Base-by-base conservation (phyloP, 2,329 filamentous ascomycete genomes). In the Diaporthe ampelina region DNA sequence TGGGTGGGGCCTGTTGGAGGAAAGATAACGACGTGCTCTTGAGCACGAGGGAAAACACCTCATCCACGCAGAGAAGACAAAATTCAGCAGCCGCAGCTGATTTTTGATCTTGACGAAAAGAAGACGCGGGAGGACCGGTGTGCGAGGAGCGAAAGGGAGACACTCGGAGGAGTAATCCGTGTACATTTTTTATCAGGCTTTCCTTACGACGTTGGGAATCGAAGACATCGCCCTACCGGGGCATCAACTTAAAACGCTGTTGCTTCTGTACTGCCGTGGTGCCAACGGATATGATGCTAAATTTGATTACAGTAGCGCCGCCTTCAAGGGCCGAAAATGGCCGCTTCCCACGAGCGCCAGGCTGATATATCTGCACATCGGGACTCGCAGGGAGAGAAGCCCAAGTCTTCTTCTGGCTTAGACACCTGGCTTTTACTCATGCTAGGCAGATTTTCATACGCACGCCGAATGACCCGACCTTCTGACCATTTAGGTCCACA, bases 171-270 rank as follows among this genome's bases (percentile, higher is more conserved):
- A 79, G 80, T 81, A 81, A 83, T 81, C 82, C 82, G 80, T 85
- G 83, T 85, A 85, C 79, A 85, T 84, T 82, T 76, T 78, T 77
- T 72, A 76, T 26, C 48, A 77, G 76, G 69, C 74, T 74, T 70
- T 73, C 70, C 67, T 72, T 74, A 72, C 72, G 73, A 73, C 54
- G 73, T 69, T 45, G 70, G 75, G 73, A 76, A 72, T 75, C 52
- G 54, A 61, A 72, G 21, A 54, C 69, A 50, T 72, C 57, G 58
- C 70, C 58, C 50, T 37, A 63, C 54, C 24, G 57, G 48, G 57
- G 59, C 50, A 52, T 26, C 24, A 29, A 68, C 63, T 40, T 58
- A 45, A 43, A 43, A 21, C 21, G 35, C 48, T 24, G 17, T 40
- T 48, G 8, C 8, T n/a, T 56, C 45, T 58, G 5, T 9, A 8